Conservation (phyloP, 2,329 filamentous ascomycete species). For the Exophiala sp. region DNA sequence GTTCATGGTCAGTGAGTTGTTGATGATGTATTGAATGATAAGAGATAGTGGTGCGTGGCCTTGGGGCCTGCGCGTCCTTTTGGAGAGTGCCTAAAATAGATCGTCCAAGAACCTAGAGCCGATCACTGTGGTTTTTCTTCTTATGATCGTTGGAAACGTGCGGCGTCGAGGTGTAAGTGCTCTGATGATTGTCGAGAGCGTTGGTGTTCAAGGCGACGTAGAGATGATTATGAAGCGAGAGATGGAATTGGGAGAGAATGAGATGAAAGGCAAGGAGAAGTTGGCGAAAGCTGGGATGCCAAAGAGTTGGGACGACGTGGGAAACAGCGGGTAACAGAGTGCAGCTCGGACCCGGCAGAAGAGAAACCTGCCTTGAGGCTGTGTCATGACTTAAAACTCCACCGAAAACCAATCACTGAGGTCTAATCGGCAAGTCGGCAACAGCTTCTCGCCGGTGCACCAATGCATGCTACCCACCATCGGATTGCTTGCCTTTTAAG, state of each 20-base stretch:
- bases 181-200: not conserved
- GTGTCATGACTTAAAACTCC: no score
- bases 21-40: not conserved
- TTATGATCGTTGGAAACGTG: no score
- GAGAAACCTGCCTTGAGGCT: no score
- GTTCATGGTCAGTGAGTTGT: slow-evolving; percentile 20
- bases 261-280: slow-evolving; percentile 4
- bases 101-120: not conserved
- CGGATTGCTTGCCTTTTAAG: no score
- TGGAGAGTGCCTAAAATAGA: slow-evolving; percentile 20
- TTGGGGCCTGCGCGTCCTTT: slow-evolving; percentile 13
- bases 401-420: no score
- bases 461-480: no score
- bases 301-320: slow-evolving; percentile 1
- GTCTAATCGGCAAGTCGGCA: no score
- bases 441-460: no score
- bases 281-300: slow-evolving; percentile 1
- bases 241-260: not conserved
- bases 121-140: not conserved
- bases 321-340: not conserved
- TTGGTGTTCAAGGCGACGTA: not conserved
- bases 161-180: no score
- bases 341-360: no score
- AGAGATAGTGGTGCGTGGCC: slow-evolving; percentile 17
- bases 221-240: not conserved